Evolutionary conservation across 495 filamentous ascomycete species (phyloP).

Genomic region (Podospora sp.): DNA sequence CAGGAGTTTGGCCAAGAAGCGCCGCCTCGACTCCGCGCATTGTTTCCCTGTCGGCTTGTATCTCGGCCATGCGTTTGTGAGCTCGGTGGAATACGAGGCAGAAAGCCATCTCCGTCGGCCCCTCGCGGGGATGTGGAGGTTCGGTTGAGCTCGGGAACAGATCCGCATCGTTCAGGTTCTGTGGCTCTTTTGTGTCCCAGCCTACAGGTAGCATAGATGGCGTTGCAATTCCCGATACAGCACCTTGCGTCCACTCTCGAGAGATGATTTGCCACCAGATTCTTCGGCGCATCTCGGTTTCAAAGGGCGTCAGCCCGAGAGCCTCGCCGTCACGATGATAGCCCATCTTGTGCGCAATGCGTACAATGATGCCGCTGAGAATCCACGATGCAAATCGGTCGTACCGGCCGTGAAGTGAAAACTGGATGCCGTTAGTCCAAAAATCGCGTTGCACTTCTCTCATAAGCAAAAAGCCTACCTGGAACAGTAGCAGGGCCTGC

Average conservation of each 20-base stretch:
- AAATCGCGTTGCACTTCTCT: no score
- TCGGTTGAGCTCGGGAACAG: neutral
- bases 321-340: neutral
- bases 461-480: no score
- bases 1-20: neutral
- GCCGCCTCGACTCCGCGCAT: neutral
- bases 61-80: neutral
- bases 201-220: neutral
- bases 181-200: neutral
- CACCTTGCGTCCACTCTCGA: neutral
- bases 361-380: neutral
- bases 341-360: neutral
- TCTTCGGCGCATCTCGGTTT: neutral
- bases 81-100: neutral
- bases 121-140: neutral
- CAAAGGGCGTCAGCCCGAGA: neutral
- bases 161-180: neutral
- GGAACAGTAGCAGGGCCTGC: neutral
- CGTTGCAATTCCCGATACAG: neutral
- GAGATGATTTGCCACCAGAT: neutral
- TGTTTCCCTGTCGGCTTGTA: neutral
- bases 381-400: neutral
- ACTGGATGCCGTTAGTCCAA: neutral
- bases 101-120: neutral
- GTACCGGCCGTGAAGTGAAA: neutral